These are phyloP conservation scores for Fusarium denticulatum DNA, from an alignment of 2,329 filamentous ascomycete genomes.

Conservation along the genomic window DNA sequence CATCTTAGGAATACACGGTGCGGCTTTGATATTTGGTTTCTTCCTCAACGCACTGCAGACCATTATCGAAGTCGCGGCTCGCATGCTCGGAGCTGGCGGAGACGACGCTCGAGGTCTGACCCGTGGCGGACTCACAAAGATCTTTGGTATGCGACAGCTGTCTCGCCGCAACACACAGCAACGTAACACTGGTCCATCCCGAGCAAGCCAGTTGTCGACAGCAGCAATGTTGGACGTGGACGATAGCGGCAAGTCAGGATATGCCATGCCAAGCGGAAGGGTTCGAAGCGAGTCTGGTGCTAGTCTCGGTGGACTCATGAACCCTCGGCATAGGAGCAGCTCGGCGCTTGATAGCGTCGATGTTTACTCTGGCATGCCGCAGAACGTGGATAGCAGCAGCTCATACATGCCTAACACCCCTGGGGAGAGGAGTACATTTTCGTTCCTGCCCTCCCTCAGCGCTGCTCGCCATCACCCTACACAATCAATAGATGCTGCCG, in stretches of 20 bases:
- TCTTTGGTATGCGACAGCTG: slow-evolving; percentile 90
- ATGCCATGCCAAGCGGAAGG: slow-evolving; percentile 63
- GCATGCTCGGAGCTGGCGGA: slow-evolving; percentile 83
- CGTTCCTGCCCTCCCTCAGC: slow-evolving; percentile 71
- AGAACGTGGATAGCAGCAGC: slow-evolving; percentile 68
- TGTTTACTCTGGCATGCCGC: slow-evolving; percentile 54
- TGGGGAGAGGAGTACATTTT: slow-evolving; percentile 75
- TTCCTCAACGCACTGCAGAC: slow-evolving; percentile 93
- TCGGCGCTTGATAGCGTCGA: slow-evolving; percentile 65
- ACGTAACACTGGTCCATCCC: slow-evolving; percentile 67
- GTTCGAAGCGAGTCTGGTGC: slow-evolving; percentile 70
- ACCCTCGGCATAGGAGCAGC: slow-evolving; percentile 61
- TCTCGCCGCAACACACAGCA: slow-evolving; percentile 76
- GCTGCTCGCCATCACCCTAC: slow-evolving; percentile 58
- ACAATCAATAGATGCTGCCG: slow-evolving; percentile 64
- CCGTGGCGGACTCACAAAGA: slow-evolving; percentile 86
- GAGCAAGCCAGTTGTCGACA: slow-evolving; percentile 84
- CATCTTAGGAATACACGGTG: slow-evolving; percentile 85
- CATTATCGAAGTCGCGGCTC: slow-evolving; percentile 85
- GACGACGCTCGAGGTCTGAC: slow-evolving; percentile 75
- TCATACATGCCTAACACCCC: slow-evolving; percentile 79
- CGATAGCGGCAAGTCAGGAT: slow-evolving; percentile 70
- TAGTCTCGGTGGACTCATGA: slow-evolving; percentile 63
- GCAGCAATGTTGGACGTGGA: slow-evolving; percentile 81
- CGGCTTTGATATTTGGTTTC: slow-evolving; percentile 89